Evolutionary conservation across 805 yeast genomes (phyloP), one percentile per base, ranked within the genome.

Genomic region (Lipomyces mesembrius): DNA sequence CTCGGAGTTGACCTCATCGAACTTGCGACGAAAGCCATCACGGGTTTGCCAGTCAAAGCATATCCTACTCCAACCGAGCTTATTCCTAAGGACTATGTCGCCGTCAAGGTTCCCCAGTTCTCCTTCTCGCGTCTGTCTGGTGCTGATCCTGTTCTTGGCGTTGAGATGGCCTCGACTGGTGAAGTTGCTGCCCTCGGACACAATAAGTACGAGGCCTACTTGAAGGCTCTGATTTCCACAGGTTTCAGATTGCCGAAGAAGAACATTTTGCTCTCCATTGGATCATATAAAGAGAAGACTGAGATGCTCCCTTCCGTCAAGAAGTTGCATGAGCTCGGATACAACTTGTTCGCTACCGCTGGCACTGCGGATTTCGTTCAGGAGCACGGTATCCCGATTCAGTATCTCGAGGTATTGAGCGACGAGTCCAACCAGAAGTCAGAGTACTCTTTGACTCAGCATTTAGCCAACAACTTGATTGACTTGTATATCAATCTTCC

Each of bases 151-250:
- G 92, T 94, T 69, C 83, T 94, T 72, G 98, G 98, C 82, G 98
- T 94, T 72, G 98, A 94, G 82, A 94, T 94, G 98, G 97, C 98
- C 22, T 94, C 98, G 37, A 94, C 98, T 69, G 98, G 98, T 84
- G 98, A 92, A 80, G 98, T 93, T 76, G 99, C 99, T 60, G 87
- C 96, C 71, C 94, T 95, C 77, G 99, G 99, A 76, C 92, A 85
- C 76, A 89, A 93, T 83, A 94, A 94, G 81, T 93, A 92, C 77
- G 99, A 96, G 82, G 99, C 99, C 27, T 95, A 95, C 82, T 81
- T 95, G 81, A 96, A 95, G 82, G 90, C 98, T 37, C 84, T 95
- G 79, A 84, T 95, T 66, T 92, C 99, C 14, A 92, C 98, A 64
- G 99, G 99, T 22, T 92, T 95, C 87, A 88, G 87, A 76, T 82